phyloP scores from a whole-genome alignment of 2,329 filamentous ascomycete genomes.

The Metarhizium humberi region DNA sequence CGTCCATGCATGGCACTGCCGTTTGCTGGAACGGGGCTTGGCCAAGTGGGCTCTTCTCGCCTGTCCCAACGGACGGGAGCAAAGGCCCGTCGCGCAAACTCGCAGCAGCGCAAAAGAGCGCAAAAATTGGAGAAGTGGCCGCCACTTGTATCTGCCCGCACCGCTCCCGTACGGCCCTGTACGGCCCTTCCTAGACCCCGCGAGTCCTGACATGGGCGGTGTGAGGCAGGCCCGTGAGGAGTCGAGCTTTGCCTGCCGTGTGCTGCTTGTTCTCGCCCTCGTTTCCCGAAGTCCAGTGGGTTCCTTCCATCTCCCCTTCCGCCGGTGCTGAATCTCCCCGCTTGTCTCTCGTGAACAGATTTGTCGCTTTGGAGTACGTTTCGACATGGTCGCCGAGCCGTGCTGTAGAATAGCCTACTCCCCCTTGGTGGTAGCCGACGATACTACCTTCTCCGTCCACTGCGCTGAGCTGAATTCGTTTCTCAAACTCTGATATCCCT shows the following conservation, averaged over 20 bases:
- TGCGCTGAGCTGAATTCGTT: too few species aligned
- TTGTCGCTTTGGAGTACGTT: neutral
- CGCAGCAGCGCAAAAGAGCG: neutral
- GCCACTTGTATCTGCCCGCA: neutral
- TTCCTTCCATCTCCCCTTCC: too few species aligned
- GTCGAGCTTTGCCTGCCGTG: too few species aligned
- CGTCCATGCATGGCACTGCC: neutral
- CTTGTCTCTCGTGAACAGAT: too few species aligned
- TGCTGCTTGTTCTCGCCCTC: too few species aligned
- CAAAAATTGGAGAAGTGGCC: neutral
- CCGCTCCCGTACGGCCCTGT: neutral
- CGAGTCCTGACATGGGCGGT: too few species aligned
- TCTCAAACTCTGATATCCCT: too few species aligned
- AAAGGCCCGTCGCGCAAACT: conserved; percentile 10
- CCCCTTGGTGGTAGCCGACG: too few species aligned
- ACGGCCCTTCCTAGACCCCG: neutral
- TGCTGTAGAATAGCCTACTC: neutral
- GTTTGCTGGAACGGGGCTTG: neutral
- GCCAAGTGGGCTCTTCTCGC: conserved; percentile 1
- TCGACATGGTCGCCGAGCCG: neutral
- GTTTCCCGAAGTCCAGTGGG: too few species aligned
- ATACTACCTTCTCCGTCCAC: too few species aligned
- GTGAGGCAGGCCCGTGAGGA: too few species aligned
- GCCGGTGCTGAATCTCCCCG: too few species aligned
- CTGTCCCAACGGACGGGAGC: conserved; percentile 8